These are phyloP conservation scores for Chaetomium cochliodes DNA, from an alignment of 495 filamentous ascomycete species.

Conservation along the genomic window DNA sequence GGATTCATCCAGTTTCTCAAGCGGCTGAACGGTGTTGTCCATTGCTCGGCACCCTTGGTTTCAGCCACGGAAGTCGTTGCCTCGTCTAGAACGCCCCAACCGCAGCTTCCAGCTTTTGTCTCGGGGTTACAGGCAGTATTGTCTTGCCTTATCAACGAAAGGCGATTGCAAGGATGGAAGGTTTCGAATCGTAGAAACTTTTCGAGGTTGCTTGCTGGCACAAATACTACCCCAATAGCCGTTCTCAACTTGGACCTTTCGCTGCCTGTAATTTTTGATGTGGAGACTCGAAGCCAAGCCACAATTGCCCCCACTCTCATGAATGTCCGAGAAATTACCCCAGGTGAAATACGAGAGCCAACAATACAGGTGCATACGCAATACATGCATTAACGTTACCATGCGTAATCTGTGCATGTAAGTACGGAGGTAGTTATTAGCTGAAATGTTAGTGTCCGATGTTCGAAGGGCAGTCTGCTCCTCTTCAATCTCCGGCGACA, in stretches of 20 bases:
- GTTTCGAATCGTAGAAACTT: neutral
- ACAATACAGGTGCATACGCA: neutral
- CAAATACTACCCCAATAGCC: neutral
- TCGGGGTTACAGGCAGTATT: neutral
- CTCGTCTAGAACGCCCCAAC: neutral
- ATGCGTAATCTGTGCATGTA: neutral
- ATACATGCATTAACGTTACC: neutral
- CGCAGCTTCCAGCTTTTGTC: neutral
- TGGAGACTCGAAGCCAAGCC: neutral
- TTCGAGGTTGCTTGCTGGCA: neutral
- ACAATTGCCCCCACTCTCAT: neutral
- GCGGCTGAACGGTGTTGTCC: neutral
- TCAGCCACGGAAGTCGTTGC: too few relatives aligned
- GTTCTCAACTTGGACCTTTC: neutral
- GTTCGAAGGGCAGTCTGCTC: neutral
- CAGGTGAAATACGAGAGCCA: neutral
- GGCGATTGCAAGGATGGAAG: too few relatives aligned
- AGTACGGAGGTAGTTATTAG: too few relatives aligned
- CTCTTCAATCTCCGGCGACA: constrained; percentile 23
- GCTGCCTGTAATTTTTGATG: constrained; percentile 1
- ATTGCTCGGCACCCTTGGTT: neutral
- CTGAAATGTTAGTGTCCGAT: constrained; percentile 20
- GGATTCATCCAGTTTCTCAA: neutral
- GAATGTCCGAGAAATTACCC: neutral
- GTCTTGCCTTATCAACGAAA: too few relatives aligned